Evolutionary conservation across 2,329 filamentous ascomycete species (phyloP).

Genomic region (Colletotrichum limetticola): DNA sequence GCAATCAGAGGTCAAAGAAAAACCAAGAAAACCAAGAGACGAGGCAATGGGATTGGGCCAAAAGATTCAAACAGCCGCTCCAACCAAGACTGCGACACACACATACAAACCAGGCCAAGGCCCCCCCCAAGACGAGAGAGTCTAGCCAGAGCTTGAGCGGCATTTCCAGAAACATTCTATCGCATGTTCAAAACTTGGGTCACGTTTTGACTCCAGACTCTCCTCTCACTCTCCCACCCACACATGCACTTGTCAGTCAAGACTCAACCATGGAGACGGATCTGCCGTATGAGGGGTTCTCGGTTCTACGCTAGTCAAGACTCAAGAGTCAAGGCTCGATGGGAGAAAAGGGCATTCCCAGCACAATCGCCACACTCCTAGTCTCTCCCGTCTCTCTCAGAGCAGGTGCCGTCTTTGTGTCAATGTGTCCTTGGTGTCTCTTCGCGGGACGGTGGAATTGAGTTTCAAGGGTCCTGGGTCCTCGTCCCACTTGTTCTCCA

Average conservation of each 20-base stretch:
- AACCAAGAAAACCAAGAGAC: background rate
- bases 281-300: background rate
- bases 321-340: background rate
- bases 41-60: background rate
- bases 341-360: background rate
- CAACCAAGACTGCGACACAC: background rate
- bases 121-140: background rate
- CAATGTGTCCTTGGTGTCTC: background rate
- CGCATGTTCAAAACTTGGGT: background rate
- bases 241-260: background rate
- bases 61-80: background rate
- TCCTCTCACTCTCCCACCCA: background rate
- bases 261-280: background rate
- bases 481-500: conserved; percentile 29
- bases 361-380: background rate
- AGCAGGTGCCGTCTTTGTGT: background rate
- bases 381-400: background rate
- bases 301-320: too few species aligned
- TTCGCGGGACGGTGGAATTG: conserved; percentile 19
- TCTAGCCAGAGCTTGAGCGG: background rate
- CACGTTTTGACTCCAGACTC: background rate
- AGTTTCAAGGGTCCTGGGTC: conserved; percentile 35
- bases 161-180: conserved; percentile 30
- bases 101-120: background rate
- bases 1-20: background rate